phyloP scores from a whole-genome alignment of 495 filamentous ascomycete species.

The Friedmanniomyces simplex region DNA sequence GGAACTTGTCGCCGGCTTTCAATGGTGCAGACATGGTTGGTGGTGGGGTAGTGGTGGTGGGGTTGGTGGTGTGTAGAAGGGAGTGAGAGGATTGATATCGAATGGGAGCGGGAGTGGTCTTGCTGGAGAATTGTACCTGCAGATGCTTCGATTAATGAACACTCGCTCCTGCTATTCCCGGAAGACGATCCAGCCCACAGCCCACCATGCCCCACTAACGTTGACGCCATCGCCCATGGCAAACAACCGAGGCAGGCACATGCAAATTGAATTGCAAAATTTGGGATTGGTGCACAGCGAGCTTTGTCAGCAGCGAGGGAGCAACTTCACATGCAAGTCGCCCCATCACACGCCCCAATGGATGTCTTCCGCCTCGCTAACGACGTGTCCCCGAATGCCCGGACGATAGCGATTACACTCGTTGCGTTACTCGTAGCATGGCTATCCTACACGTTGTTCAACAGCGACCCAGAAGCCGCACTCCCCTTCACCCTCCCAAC shows the following conservation, averaged over 20 bases:
- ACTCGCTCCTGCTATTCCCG: too few species aligned
- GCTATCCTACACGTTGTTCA: conserved; percentile 7
- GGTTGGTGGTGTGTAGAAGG: neutral
- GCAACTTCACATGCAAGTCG: neutral
- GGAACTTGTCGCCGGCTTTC: conserved; percentile 74
- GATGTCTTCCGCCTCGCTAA: neutral
- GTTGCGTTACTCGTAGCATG: neutral
- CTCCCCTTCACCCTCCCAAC: conserved; percentile 49
- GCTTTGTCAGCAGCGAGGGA: neutral
- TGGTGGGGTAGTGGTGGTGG: neutral
- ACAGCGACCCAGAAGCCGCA: conserved; percentile 34
- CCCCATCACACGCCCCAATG: neutral
- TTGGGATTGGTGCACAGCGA: neutral
- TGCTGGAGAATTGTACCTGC: too few species aligned
- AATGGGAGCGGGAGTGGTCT: too few species aligned
- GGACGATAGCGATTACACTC: too few species aligned
- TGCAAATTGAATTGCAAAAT: too few species aligned
- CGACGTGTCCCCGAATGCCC: too few species aligned
- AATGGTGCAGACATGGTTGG: conserved; percentile 9
- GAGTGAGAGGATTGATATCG: too few species aligned
- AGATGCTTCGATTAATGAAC: too few species aligned
- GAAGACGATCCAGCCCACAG: neutral
- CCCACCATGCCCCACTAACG: neutral
- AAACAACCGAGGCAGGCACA: neutral
- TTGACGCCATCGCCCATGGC: neutral